phyloP scores from a whole-genome alignment of 208 protist species.

The Lotmaria passim region DNA sequence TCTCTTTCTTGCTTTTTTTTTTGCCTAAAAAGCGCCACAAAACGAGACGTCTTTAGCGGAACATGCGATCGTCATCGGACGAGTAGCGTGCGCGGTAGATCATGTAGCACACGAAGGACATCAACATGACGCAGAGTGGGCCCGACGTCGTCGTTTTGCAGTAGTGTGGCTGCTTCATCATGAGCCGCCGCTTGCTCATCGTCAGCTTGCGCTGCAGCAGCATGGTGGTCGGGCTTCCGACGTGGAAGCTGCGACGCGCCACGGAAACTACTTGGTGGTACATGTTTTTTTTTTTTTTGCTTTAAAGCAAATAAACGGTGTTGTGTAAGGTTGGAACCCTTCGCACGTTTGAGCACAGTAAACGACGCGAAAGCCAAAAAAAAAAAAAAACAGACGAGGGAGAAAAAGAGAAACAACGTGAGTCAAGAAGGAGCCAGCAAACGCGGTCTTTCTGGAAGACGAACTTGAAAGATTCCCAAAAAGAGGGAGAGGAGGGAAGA shows the following conservation, averaged over 20 bases:
- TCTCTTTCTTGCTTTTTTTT: too few species aligned
- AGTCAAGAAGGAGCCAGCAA: too few species aligned
- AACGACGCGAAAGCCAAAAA: too few species aligned
- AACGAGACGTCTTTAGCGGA: conserved; percentile 18
- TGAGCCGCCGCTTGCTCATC: conserved; percentile 60
- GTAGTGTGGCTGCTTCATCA: conserved; percentile 44
- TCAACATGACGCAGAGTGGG: conserved; percentile 48
- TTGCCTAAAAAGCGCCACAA: too few species aligned
- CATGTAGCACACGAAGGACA: conserved; percentile 40
- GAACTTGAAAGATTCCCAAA: too few species aligned
- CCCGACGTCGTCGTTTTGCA: conserved; percentile 40
- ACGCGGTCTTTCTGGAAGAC: too few species aligned
- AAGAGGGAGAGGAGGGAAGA: too few species aligned
- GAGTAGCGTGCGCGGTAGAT: conserved; percentile 31
- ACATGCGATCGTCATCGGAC: conserved; percentile 31
- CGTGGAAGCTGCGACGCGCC: conserved; percentile 1
- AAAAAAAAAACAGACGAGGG: too few species aligned
- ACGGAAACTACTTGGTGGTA: background rate
- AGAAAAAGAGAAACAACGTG: too few species aligned
- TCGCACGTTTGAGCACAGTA: too few species aligned
- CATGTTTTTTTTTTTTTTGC: background rate
- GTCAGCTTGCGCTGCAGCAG: conserved; percentile 33
- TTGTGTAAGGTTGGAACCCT: too few species aligned
- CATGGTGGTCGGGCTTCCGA: background rate
- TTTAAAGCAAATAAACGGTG: too few species aligned